Conservation (phyloP, 2,329 filamentous ascomycete species). For the Atkinsonella texensis region DNA sequence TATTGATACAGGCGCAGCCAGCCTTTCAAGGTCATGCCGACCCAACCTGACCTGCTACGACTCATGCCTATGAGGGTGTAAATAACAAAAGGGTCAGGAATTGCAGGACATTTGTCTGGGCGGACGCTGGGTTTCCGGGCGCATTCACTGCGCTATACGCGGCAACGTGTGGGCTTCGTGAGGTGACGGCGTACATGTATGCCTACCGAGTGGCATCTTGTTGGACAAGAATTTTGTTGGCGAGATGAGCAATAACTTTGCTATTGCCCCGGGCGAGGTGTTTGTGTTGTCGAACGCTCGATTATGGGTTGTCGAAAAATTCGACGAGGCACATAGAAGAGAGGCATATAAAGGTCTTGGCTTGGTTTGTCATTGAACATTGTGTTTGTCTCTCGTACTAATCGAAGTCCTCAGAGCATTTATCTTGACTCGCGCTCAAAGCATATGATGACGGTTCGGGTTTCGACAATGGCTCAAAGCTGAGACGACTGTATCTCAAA, state of each 20-base stretch:
- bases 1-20: constrained; percentile 38
- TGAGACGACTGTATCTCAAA: not conserved
- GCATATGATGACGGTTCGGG: not conserved
- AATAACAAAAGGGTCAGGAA: constrained; percentile 15
- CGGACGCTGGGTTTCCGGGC: constrained; percentile 42
- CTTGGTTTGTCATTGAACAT: not conserved
- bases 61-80: constrained; percentile 8
- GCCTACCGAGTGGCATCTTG: constrained; percentile 31
- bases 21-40: constrained; percentile 1
- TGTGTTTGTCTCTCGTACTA: not conserved
- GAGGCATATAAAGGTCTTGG: constrained; percentile 14
- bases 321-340: constrained; percentile 10
- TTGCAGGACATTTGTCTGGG: constrained; percentile 44
- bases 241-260: constrained; percentile 10
- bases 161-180: constrained; percentile 43
- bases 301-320: constrained; percentile 9
- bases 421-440: not conserved
- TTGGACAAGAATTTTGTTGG: constrained; percentile 39
- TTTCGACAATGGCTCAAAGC: not conserved
- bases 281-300: constrained; percentile 11
- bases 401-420: no score
- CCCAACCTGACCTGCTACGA: constrained; percentile 5
- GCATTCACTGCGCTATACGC: constrained; percentile 41
- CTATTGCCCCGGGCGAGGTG: constrained; percentile 10
- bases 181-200: constrained; percentile 37